Percentiles rank a stretch among this genome's conserved stretches.
phyloP scores from a whole-genome alignment of 2,329 filamentous ascomycete genomes.

The Byssochlamys sp. region DNA sequence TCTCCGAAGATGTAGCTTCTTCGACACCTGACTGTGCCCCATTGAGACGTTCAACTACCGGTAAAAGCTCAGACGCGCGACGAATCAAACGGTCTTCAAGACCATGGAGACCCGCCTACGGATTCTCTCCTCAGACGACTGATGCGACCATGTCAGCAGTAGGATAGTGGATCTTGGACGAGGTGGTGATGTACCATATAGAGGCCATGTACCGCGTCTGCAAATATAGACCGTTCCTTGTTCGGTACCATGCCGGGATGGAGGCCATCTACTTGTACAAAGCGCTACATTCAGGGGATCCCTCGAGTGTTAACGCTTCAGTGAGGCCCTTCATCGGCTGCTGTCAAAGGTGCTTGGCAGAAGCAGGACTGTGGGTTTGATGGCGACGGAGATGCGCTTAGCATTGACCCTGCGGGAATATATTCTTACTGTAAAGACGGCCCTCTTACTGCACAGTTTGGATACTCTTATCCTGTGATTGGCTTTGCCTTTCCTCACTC shows the following conservation, averaged over 20 bases:
- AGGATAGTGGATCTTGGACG: background rate
- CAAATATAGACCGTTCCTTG: background rate
- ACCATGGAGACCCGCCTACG: background rate
- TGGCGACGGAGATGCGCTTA: background rate
- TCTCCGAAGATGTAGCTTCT: background rate
- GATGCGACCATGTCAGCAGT: background rate
- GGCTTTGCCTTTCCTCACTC: background rate
- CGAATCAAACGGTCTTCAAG: background rate
- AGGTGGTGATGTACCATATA: background rate
- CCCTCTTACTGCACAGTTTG: background rate
- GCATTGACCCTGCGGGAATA: background rate
- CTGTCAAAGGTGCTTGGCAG: background rate
- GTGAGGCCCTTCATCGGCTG: too few relatives aligned
- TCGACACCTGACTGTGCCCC: background rate
- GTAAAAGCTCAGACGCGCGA: background rate
- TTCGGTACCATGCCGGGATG: background rate
- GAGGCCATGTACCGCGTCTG: background rate
- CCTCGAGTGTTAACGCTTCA: too few relatives aligned
- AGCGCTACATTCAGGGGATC: too few relatives aligned
- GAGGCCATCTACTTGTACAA: background rate
- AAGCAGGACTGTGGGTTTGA: background rate
- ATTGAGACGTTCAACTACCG: background rate
- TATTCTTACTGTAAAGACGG: background rate
- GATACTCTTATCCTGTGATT: background rate
- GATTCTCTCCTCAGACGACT: background rate